These are phyloP conservation scores for Sonneratia caseolaris DNA, from an alignment of 345 rosid genomes.

Conservation along the genomic window DNA sequence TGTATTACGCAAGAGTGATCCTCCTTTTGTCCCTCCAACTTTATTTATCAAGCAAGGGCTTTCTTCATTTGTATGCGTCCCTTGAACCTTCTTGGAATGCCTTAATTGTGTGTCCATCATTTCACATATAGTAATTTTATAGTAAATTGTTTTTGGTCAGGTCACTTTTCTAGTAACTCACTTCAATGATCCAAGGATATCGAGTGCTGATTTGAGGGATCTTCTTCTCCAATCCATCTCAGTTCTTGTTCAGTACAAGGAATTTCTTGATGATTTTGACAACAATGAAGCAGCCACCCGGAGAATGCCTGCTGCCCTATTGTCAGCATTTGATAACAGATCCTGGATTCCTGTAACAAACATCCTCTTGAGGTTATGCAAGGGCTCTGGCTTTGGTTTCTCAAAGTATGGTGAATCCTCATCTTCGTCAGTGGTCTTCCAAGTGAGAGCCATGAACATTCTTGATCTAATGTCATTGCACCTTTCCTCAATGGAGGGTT, in stretches of 20 bases:
- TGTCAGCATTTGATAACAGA: constrained; percentile 90
- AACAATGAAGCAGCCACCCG: constrained; percentile 72
- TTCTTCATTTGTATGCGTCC: constrained; percentile 68
- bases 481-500: not conserved
- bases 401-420: constrained; percentile 81
- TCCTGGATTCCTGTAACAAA: constrained; percentile 93
- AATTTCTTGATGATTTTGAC: constrained; percentile 77
- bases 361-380: constrained; percentile 79
- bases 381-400: constrained; percentile 72
- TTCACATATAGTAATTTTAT: not conserved
- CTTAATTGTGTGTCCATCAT: not conserved
- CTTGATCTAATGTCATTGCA: not conserved
- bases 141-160: constrained; percentile 29
- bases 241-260: constrained; percentile 80
- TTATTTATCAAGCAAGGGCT: constrained; percentile 90
- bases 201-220: constrained; percentile 81
- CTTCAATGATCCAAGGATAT: constrained; percentile 85
- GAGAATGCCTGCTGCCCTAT: constrained; percentile 63
- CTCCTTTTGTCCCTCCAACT: constrained; percentile 73
- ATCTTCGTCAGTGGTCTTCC: constrained; percentile 67
- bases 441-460: constrained; percentile 35
- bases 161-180: constrained; percentile 81
- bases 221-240: constrained; percentile 94
- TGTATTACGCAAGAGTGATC: constrained; percentile 91
- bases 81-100: constrained; percentile 2